Evolutionary conservation across 202 grass and related monocot species (phyloP).

Genomic region (Hordeum pubiflorum): DNA sequence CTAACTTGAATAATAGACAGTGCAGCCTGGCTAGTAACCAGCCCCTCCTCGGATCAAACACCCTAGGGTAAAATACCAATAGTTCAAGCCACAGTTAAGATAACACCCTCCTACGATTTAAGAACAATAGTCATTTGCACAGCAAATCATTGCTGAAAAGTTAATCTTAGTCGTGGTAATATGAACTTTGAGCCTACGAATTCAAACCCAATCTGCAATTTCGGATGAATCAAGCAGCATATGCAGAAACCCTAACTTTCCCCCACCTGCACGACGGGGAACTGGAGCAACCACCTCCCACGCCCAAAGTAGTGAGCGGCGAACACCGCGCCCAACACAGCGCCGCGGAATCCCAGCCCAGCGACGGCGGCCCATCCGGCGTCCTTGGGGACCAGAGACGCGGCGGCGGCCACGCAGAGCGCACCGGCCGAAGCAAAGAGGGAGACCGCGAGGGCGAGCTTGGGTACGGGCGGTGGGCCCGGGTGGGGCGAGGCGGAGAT

Average conservation of each 20-base stretch:
- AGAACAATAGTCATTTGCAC: background rate
- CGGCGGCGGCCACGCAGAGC: constrained; percentile 40
- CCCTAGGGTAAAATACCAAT: background rate
- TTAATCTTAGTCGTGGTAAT: background rate
- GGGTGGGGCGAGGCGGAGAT: constrained; percentile 36
- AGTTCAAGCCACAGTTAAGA: background rate
- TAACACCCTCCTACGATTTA: background rate
- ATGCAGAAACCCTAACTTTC: constrained; percentile 8
- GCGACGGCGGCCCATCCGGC: constrained; percentile 25
- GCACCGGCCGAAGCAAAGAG: constrained; percentile 37
- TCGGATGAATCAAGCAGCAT: background rate
- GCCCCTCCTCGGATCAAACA: background rate
- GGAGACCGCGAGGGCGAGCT: constrained; percentile 21
- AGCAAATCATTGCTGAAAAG: background rate
- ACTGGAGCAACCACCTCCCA: constrained; percentile 74
- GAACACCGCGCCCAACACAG: constrained; percentile 69
- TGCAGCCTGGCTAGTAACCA: background rate
- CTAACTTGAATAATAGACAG: background rate
- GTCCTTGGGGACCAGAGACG: constrained; percentile 24
- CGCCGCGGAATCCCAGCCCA: constrained; percentile 55
- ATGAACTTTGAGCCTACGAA: background rate
- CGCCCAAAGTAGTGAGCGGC: constrained; percentile 58
- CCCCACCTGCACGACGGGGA: constrained; percentile 82
- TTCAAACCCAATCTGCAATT: background rate
- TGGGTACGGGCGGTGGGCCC: constrained; percentile 12